Evolutionary conservation across 495 filamentous ascomycete species (phyloP).

Genomic region (Aspergillus sclerotiicarbonarius): DNA sequence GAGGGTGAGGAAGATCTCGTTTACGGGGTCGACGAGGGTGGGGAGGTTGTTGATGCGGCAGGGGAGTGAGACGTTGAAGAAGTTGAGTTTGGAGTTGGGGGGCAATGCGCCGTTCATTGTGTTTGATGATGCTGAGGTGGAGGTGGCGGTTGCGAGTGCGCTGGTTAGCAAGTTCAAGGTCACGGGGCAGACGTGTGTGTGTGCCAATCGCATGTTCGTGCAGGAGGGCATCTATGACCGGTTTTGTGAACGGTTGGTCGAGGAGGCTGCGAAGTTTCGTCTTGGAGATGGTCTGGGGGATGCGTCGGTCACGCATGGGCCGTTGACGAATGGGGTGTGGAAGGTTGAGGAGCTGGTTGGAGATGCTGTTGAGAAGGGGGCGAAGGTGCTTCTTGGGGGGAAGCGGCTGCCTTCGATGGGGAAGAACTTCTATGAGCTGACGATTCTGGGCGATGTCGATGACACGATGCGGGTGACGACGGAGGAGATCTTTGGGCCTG

Average conservation of each 20-base stretch:
- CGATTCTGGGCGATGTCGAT: slow-evolving; percentile 43
- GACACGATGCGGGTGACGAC: slow-evolving; percentile 46
- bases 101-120: slow-evolving; percentile 67
- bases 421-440: slow-evolving; percentile 40
- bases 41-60: slow-evolving; percentile 50
- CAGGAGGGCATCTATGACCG: slow-evolving; percentile 44
- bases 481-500: slow-evolving; percentile 61
- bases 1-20: slow-evolving; percentile 60
- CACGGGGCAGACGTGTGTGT: slow-evolving; percentile 62
- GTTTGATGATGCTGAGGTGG: slow-evolving; percentile 63
- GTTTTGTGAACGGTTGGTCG: slow-evolving; percentile 46
- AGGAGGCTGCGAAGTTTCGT: slow-evolving; percentile 25
- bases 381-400: slow-evolving; percentile 65
- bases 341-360: slow-evolving; percentile 41
- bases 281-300: slow-evolving; percentile 41
- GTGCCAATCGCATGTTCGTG: slow-evolving; percentile 62
- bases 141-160: slow-evolving; percentile 48
- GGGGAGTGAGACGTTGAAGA: slow-evolving; percentile 55
- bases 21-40: slow-evolving; percentile 58
- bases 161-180: slow-evolving; percentile 54
- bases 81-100: slow-evolving; percentile 62
- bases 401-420: slow-evolving; percentile 46
- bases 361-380: slow-evolving; percentile 54
- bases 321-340: slow-evolving; percentile 49
- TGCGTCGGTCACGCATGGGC: slow-evolving; percentile 44